Evolutionary conservation across 2,329 filamentous ascomycete species (phyloP).

Genomic region (Phialophora verrucosa): DNA sequence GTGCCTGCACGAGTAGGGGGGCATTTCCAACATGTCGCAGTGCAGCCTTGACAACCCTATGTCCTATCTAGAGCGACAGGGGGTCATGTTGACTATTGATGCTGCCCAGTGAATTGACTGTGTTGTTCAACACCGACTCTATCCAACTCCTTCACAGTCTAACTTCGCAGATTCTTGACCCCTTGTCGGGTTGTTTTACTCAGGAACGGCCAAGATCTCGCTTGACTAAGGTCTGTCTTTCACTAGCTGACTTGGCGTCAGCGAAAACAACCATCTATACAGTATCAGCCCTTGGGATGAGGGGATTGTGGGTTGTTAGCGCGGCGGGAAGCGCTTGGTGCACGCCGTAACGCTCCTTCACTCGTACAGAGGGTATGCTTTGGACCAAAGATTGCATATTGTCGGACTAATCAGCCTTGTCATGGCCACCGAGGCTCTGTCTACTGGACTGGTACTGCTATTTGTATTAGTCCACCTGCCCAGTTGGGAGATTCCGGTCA

Average conservation of each 20-base stretch:
- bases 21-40: neutral
- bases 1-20: neutral
- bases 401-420: too few species aligned
- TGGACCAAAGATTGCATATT: neutral
- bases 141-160: too few species aligned
- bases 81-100: neutral
- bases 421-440: too few species aligned
- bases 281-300: neutral
- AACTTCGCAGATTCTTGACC: too few species aligned
- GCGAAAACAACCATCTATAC: neutral
- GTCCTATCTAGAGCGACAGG: neutral
- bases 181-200: neutral
- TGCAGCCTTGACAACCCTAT: neutral
- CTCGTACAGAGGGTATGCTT: neutral
- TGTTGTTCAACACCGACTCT: neutral
- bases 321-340: neutral
- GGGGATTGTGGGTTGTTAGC: neutral
- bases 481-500: neutral
- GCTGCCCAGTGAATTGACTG: neutral
- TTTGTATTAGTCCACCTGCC: neutral
- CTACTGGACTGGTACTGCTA: neutral
- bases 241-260: conserved; percentile 6
- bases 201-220: neutral
- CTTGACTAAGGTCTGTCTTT: neutral
- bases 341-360: neutral